Conservation (phyloP, 75 land plant species). For the Cupressus sempervirens region DNA sequence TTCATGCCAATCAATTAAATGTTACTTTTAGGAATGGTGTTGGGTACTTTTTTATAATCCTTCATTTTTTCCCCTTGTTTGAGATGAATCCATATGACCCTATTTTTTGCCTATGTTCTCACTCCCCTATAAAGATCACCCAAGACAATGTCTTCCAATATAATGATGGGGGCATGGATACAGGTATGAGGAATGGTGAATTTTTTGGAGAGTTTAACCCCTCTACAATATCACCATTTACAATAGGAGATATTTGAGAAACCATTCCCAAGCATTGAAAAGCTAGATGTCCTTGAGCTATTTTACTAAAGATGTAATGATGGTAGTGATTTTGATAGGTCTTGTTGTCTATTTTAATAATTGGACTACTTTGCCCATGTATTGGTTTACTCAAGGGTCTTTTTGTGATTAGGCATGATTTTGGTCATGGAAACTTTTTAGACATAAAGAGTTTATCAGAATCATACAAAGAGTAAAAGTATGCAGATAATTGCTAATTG, state of each 20-base stretch:
- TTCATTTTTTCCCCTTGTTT: not conserved
- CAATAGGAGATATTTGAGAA: constrained; percentile 60
- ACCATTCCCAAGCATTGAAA: constrained; percentile 92
- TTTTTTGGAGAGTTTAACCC: constrained; percentile 65
- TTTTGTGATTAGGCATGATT: constrained; percentile 94
- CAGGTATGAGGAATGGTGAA: constrained; percentile 1
- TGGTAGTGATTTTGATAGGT: constrained; percentile 61
- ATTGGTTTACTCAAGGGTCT: constrained; percentile 85
- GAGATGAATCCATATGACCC: not conserved
- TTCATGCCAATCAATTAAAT: too few species aligned
- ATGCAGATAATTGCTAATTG: too few species aligned
- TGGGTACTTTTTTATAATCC: too few species aligned
- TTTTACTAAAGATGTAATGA: constrained; percentile 64
- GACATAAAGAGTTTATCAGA: too few species aligned
- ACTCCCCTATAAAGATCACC: not conserved
- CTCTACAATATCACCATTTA: constrained; percentile 67
- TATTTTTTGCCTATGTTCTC: not conserved
- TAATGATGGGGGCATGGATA: not conserved
- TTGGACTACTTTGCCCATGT: constrained; percentile 83
- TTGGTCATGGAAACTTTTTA: too few species aligned
- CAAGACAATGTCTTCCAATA: not conserved
- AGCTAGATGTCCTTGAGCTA: constrained; percentile 81
- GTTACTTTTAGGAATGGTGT: too few species aligned
- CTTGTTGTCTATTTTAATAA: constrained; percentile 54
- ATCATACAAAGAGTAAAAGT: too few species aligned